phyloP scores from a whole-genome alignment of 2,329 filamentous ascomycete species.

The Ambrosiella cleistominuta region DNA sequence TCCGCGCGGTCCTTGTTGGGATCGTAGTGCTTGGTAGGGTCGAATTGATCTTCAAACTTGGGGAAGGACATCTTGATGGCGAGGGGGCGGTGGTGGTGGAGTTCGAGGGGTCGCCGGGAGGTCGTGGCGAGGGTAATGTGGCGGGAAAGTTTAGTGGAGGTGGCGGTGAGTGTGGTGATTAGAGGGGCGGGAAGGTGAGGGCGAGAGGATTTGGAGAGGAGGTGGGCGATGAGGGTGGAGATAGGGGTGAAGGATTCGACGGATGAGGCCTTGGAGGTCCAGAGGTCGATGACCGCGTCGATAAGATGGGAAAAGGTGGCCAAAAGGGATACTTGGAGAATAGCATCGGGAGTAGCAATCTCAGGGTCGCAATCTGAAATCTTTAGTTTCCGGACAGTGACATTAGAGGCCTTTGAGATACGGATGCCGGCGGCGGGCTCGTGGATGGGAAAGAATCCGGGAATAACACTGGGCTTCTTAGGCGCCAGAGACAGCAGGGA shows the following conservation, averaged over 20 bases:
- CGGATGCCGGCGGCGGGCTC: slow-evolving; percentile 34
- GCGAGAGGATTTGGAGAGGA: slow-evolving; percentile 27
- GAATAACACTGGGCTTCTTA: slow-evolving; percentile 25
- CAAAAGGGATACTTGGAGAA: slow-evolving; percentile 40
- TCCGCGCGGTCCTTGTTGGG: slow-evolving; percentile 81
- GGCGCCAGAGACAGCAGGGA: slow-evolving; percentile 53
- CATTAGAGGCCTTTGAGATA: slow-evolving; percentile 26
- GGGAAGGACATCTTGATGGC: slow-evolving; percentile 78
- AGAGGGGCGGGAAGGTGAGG: slow-evolving; percentile 22
- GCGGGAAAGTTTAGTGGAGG: slow-evolving; percentile 29
- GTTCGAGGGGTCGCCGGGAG: slow-evolving; percentile 58
- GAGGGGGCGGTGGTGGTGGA: slow-evolving; percentile 77
- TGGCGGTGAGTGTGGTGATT: slow-evolving; percentile 24
- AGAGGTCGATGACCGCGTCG: slow-evolving; percentile 50
- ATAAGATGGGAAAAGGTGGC: slow-evolving; percentile 48
- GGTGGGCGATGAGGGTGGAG: slow-evolving; percentile 41
- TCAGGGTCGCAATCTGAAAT: slow-evolving; percentile 38
- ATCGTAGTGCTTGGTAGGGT: slow-evolving; percentile 93
- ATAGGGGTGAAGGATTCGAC: slow-evolving; percentile 44
- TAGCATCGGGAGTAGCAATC: slow-evolving; percentile 6
- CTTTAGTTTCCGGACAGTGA: slow-evolving; percentile 32
- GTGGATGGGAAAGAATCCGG: slow-evolving; percentile 45
- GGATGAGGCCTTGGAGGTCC: slow-evolving; percentile 58
- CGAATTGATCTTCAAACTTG: slow-evolving; percentile 92
- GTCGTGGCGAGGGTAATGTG: slow-evolving; percentile 45